Evolutionary conservation across 139 green algal genomes (phyloP).

Genomic region (Chlorella sp.): DNA sequence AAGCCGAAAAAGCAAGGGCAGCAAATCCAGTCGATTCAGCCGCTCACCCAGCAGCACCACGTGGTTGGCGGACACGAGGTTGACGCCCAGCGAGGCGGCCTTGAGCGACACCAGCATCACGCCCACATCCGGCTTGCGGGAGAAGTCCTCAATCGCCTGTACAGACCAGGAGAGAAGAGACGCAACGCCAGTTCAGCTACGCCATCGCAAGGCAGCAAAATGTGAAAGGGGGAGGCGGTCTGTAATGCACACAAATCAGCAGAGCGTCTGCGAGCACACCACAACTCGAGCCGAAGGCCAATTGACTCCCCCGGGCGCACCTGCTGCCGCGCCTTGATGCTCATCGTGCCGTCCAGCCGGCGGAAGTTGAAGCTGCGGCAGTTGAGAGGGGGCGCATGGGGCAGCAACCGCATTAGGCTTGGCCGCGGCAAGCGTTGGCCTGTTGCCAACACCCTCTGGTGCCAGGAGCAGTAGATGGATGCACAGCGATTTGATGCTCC

Average conservation of each 20-base stretch:
- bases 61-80: constrained; percentile 92
- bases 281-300: too few relatives aligned
- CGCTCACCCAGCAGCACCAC: constrained; percentile 59
- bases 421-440: too few relatives aligned
- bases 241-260: too few relatives aligned
- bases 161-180: neutral
- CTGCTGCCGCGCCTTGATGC: constrained; percentile 40
- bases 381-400: neutral
- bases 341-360: constrained; percentile 91
- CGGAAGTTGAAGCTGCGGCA: constrained; percentile 55
- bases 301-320: too few relatives aligned
- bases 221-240: too few relatives aligned
- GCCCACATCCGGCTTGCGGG: constrained; percentile 53
- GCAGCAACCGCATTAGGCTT: neutral
- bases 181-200: too few relatives aligned
- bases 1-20: too few relatives aligned
- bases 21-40: neutral
- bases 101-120: constrained; percentile 77
- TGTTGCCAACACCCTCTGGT: too few relatives aligned
- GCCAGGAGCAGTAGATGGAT: too few relatives aligned
- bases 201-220: too few relatives aligned
- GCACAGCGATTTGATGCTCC: too few relatives aligned
- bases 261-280: too few relatives aligned
- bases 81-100: constrained; percentile 89
- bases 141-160: constrained; percentile 84